A percentile compares a stretch with the other conserved stretches of the same genome.
Evolutionary conservation across 2,329 filamentous ascomycete species (phyloP).

Genomic region (Albophoma yamanashiensis): DNA sequence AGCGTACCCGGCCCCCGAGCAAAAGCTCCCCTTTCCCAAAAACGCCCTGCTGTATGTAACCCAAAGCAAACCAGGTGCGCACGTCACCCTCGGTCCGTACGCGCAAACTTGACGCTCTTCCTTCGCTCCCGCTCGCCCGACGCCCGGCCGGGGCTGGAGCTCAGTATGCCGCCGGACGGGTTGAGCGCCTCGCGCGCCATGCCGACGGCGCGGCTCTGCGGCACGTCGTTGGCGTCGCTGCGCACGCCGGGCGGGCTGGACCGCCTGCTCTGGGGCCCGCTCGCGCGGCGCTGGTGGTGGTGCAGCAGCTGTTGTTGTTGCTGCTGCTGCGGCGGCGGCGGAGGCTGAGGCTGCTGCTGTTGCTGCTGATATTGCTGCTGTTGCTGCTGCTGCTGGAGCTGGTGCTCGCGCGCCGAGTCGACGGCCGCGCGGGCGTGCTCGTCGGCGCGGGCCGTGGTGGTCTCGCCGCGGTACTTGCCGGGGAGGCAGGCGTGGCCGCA

Average conservation of each 20-base stretch:
- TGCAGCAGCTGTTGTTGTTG: background rate
- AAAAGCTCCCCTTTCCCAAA: background rate
- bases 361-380: background rate
- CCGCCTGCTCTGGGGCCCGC: slow-evolving; percentile 11
- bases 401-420: slow-evolving; percentile 22
- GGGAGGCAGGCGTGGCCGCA: slow-evolving; percentile 55
- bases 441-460: slow-evolving; percentile 32
- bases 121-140: slow-evolving; percentile 40
- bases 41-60: background rate
- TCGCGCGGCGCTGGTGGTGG: background rate
- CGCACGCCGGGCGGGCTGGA: slow-evolving; percentile 19
- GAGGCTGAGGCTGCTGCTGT: too few species aligned
- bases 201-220: slow-evolving; percentile 50
- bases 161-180: slow-evolving; percentile 27
- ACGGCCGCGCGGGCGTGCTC: slow-evolving; percentile 38
- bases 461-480: slow-evolving; percentile 41
- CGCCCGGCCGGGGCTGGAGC: slow-evolving; percentile 36
- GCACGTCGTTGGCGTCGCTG: slow-evolving; percentile 42
- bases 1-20: background rate
- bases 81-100: slow-evolving; percentile 18
- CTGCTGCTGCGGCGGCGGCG: background rate
- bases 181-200: slow-evolving; percentile 43
- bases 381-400: slow-evolving; percentile 11
- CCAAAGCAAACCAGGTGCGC: background rate
- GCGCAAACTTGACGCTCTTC: slow-evolving; percentile 55